phyloP scores from a whole-genome alignment of 805 yeast species.

The Ogataea ganodermae region DNA sequence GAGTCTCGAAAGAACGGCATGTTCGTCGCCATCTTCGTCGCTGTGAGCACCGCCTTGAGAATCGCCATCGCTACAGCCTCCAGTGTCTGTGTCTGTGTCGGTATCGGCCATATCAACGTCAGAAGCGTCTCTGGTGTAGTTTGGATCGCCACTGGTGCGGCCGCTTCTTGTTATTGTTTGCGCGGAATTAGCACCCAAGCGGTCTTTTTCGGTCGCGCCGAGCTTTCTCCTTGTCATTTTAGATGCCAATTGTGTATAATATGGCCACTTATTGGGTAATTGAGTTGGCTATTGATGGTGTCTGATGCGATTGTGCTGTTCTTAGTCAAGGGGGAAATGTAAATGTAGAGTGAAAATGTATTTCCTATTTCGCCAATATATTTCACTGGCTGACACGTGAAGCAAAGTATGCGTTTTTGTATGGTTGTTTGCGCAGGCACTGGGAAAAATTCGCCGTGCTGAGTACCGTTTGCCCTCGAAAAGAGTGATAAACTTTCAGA shows the following conservation, averaged over 20 bases:
- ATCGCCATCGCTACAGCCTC: slow-evolving; percentile 5
- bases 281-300: too few species aligned
- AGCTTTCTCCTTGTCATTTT: slow-evolving; percentile 5
- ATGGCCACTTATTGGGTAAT: neutral
- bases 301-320: too few species aligned
- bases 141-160: neutral
- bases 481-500: neutral
- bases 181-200: neutral
- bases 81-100: slow-evolving; percentile 6
- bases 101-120: slow-evolving; percentile 7
- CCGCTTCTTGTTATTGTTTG: neutral
- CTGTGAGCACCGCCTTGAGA: slow-evolving; percentile 24
- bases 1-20: slow-evolving; percentile 38
- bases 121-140: neutral
- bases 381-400: too few species aligned
- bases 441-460: too few species aligned
- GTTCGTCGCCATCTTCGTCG: slow-evolving; percentile 25
- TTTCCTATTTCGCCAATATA: too few species aligned
- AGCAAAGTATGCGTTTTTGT: too few species aligned
- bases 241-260: neutral
- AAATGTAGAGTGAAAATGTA: too few species aligned
- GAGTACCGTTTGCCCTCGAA: neutral
- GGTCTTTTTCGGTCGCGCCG: neutral
- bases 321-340: too few species aligned
- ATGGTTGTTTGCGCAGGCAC: too few species aligned